Evolutionary conservation across 352 stramenopile genomes (phyloP), one percentile per base, ranked within the genome.

Genomic region (Pythium biforme): DNA sequence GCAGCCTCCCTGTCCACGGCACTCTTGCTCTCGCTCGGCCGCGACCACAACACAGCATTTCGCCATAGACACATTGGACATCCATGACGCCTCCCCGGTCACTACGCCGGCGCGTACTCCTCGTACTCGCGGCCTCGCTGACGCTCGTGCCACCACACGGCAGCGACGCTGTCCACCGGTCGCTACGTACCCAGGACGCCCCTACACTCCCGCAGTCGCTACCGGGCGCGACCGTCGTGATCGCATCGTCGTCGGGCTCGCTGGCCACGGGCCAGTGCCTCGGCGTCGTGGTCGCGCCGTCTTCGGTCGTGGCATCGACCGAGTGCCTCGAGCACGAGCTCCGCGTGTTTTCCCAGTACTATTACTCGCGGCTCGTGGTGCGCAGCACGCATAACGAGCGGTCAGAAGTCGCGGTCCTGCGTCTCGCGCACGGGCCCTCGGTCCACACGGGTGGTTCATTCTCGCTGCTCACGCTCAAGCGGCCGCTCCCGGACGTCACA

Each of bases 321-420:
- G 58, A 41, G 41, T 72, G 65, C 63, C 45, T 70, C 29, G 15
- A 54, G 15, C 49, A 64, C 49, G 34, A 55, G 15, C 54, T 69
- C 50, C 40, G 55, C 6, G 23, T 7, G 0, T 41, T 56, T 4
- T 34, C 59, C 3, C 49, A 25, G 40, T 25, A 25, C 14, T 43
- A 20, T 14, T 14, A 23, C 19, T 3, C 40, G 40, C 40, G 40
- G 3, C n/a, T 47, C 8, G 8, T 25, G 8, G 40, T 23, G 33
- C 31, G 15, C 22, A 20, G 20, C 40, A 23, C 40, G 40, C 40
- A n/a, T 6, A n/a, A 23, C 40, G 40, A 2, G 20, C 17, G 19
- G 19, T 7, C 40, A 0, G 6, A 23, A n/a, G 20, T 41, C 26
- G 26, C 37, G 1, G 59, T 65, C 39, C 1, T 1, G 22, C 14